Evolutionary conservation across 441 rosid genomes (phyloP), one percentile per base, ranked within the genome.

Genomic region (Brassica hybrid): DNA sequence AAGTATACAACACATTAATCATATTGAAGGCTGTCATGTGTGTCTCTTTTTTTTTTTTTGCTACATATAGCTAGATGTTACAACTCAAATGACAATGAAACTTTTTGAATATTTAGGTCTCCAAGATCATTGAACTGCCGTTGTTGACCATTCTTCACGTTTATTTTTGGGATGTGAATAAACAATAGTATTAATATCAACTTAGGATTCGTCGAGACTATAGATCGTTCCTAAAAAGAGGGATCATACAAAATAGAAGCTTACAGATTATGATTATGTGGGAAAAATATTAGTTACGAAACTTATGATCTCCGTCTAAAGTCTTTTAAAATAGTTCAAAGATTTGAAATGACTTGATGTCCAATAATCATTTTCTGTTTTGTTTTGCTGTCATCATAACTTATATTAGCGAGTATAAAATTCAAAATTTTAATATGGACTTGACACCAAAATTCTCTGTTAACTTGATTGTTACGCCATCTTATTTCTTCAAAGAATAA

Each of bases 11-110:
- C 17, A 48, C 16, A 64, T 43, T 65, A 64, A 27, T 56, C 54
- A 71, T 76, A 64, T 41, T 71, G 54, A 64, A 64, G 61, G 38
- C 60, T 34, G 18, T 71, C 80, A 65, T 65, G 59, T 60, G 6
- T 3, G 2, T 48, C 54, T 16, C 18, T 50, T 12, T 41, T 36
- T 1, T 7, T 56, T 71, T 76, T 27, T 70, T 64, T 61, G 75
- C 58, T 76, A 50, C 34, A 45, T 52, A 34, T 57, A 57, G 62
- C 38, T 76, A 71, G 52, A 71, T 36, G 41, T 36, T 0, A 36
- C 41, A 36, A 27, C 32, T 77, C 43, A 77, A 27, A 7, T 65
- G 1, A 64, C 18, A 19, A 52, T n/a, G 14, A 11, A 6, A 5
- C 6, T 5, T 0, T n/a, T 64, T 77, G 41, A 71, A 77, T 30